These are phyloP conservation scores for Phoma sp. DNA, from an alignment of 2,329 filamentous ascomycete species.

Conservation along the genomic window DNA sequence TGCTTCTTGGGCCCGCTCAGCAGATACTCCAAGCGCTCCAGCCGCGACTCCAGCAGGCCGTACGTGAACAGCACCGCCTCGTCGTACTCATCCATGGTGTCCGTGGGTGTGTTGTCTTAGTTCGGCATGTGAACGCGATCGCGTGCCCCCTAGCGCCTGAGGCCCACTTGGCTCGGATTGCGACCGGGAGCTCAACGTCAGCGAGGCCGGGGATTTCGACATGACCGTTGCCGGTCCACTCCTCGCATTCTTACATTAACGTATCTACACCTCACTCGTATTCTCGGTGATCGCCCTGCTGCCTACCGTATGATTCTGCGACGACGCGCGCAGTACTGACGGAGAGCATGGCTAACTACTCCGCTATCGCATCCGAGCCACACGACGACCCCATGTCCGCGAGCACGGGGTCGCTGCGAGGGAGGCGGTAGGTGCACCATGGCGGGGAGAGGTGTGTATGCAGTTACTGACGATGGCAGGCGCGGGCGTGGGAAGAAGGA, in stretches of 20 bases:
- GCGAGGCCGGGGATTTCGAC: slow-evolving; percentile 2
- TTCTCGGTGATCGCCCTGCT: background rate
- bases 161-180: background rate
- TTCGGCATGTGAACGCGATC: slow-evolving; percentile 18
- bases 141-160: slow-evolving; percentile 2
- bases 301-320: slow-evolving; percentile 35
- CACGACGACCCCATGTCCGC: slow-evolving; percentile 51
- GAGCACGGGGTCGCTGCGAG: slow-evolving; percentile 50
- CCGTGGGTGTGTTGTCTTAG: slow-evolving; percentile 14
- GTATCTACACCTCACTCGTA: background rate
- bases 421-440: slow-evolving; percentile 37
- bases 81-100: slow-evolving; percentile 47
- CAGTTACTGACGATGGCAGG: slow-evolving; percentile 49
- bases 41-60: slow-evolving; percentile 52
- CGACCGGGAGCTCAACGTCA: slow-evolving; percentile 21
- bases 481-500: slow-evolving; percentile 71
- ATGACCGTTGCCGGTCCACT: background rate
- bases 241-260: background rate
- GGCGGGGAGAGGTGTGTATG: background rate
- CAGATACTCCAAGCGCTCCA: slow-evolving; percentile 53
- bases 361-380: slow-evolving; percentile 51
- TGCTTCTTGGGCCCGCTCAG: slow-evolving; percentile 44
- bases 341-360: slow-evolving; percentile 54
- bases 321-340: slow-evolving; percentile 9
- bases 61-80: slow-evolving; percentile 52